Base-by-base conservation (phyloP, 345 rosid species). In the Kandelia obovata region DNA sequence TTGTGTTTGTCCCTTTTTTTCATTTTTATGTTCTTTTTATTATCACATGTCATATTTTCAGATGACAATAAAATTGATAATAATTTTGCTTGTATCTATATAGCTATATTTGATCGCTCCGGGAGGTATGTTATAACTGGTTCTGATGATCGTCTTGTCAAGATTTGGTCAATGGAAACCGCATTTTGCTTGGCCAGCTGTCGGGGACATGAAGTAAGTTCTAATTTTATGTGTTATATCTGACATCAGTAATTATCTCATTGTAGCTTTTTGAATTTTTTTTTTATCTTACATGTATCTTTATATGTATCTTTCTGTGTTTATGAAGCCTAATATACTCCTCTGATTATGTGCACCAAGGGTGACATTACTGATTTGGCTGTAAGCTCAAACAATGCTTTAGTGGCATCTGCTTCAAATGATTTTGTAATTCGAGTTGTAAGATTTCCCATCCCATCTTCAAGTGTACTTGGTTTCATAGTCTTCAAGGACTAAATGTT, bases 121-220 rank as follows among this genome's bases (percentile, higher is more conserved):
- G 99, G 98, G 71, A 92, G 99, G 79, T 90, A 87, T 79, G 98
- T 90, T 51, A 84, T 96, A 75, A 92, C 99, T 66, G 99, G 99
- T 67, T 90, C 99, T 46, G 99, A 96, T 84, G 98, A 96, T 70
- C 96, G 99, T 65, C 96, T 96, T 67, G 99, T 96, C 65, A 96
- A 96, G 85, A 79, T 96, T 66, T 96, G 99, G 99, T 90, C 98
- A n/a, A 92, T 96, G 99, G 99, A 96, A 59, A 90, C 98, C 81
- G 98, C 99, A 69, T 92, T 87, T 81, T 96, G 99, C 83, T 80
- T 96, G 85, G 94, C 98, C 64, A 90, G 96, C 83, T 96, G 99
- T 73, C 92, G 96, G 70, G 99, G 99, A 58, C 99, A 96, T 78
- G 99, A 92, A 81, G 99, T 96, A 82, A 84, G 97, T 84, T 63